Evolutionary conservation across 1,284 basidiomycete species (phyloP).

Genomic region (Puccinia novopanici): DNA sequence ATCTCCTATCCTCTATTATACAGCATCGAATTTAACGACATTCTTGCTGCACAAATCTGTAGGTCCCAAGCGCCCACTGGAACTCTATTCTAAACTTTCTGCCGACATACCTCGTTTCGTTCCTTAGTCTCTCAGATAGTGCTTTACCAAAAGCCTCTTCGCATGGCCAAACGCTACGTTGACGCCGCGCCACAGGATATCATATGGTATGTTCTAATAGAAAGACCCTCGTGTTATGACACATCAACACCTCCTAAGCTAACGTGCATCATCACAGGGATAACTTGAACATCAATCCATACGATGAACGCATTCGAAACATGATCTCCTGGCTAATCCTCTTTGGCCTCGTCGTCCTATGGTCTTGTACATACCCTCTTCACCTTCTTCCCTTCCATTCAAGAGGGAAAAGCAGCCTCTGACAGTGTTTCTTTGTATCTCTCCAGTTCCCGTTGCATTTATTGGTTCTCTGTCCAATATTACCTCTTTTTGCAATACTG

Average conservation of each 20-base stretch:
- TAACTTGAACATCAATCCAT: conserved; percentile 83
- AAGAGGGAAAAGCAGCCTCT: not conserved
- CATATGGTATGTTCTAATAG: conserved; percentile 67
- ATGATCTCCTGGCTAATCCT: conserved; percentile 64
- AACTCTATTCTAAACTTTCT: not conserved
- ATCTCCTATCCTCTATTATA: conserved; percentile 54
- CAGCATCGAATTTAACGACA: conserved; percentile 89
- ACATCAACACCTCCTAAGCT: not conserved
- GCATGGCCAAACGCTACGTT: conserved; percentile 66
- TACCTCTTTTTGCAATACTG: conserved; percentile 68
- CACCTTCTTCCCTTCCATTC: not conserved
- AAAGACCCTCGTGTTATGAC: not conserved
- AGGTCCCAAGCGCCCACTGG: conserved; percentile 59
- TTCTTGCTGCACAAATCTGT: conserved; percentile 80
- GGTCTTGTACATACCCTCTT: conserved; percentile 61
- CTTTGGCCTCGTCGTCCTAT: conserved; percentile 68
- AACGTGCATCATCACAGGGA: conserved; percentile 52
- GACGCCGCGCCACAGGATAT: conserved; percentile 82
- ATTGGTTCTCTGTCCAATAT: conserved; percentile 85
- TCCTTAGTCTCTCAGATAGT: conserved; percentile 51
- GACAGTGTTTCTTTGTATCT: not conserved
- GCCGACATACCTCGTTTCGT: not conserved
- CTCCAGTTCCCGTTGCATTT: conserved; percentile 63
- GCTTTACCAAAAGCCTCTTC: conserved; percentile 60
- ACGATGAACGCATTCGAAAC: conserved; percentile 71